phyloP scores from a whole-genome alignment of 345 rosid species.

The Laguncularia racemosa region DNA sequence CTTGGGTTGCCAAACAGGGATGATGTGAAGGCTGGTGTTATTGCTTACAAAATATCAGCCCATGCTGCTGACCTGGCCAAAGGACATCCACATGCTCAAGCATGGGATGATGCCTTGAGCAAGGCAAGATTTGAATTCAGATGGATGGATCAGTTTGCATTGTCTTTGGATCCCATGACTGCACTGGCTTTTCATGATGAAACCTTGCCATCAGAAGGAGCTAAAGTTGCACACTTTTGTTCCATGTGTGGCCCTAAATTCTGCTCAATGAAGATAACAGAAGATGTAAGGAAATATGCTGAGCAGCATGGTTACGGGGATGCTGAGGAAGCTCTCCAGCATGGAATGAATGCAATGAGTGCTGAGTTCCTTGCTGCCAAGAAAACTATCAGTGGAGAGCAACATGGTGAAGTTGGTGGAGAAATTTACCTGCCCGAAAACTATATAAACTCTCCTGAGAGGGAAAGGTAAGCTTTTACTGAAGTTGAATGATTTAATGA shows the following conservation, averaged over 20 bases:
- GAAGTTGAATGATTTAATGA: not conserved
- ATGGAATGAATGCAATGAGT: constrained; percentile 96
- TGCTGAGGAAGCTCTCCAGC: constrained; percentile 81
- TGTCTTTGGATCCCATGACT: constrained; percentile 95
- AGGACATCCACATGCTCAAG: constrained; percentile 90
- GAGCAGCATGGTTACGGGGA: constrained; percentile 94
- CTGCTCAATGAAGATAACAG: constrained; percentile 99
- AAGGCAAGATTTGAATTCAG: constrained; percentile 94
- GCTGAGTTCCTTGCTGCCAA: constrained; percentile 78
- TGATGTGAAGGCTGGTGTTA: constrained; percentile 96
- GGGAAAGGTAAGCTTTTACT: constrained; percentile 34
- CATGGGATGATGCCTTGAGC: constrained; percentile 96
- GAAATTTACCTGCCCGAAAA: constrained; percentile 82
- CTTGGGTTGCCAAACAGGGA: constrained; percentile 98
- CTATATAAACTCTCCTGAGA: constrained; percentile 41
- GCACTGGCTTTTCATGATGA: constrained; percentile 99
- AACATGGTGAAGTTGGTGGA: constrained; percentile 95
- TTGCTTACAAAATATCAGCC: constrained; percentile 94
- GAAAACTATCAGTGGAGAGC: constrained; percentile 94
- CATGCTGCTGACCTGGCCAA: constrained; percentile 99
- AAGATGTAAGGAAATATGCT: constrained; percentile 92
- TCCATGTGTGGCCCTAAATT: constrained; percentile 99
- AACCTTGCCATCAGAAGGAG: constrained; percentile 95
- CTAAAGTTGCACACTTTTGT: constrained; percentile 97
- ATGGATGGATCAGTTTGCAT: constrained; percentile 99